A percentile compares a stretch with the other conserved stretches of the same genome.
Evolutionary conservation across 257 asterid genomes (phyloP).

Genomic region (Agastache rugosa): DNA sequence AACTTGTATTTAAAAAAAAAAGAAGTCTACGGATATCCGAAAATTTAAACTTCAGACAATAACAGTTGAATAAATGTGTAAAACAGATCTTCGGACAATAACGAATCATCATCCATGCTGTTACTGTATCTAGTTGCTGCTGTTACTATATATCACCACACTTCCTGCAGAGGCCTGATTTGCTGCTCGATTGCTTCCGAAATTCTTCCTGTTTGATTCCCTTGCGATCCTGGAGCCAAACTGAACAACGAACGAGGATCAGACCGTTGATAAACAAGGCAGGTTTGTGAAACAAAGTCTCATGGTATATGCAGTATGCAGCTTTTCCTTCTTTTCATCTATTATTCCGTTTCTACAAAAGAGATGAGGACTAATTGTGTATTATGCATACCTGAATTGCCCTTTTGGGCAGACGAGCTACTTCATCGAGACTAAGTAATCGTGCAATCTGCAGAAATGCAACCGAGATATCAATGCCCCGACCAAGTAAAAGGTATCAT

Average conservation of each 20-base stretch:
- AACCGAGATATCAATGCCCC: not conserved
- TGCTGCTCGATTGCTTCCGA: slow-evolving; percentile 97
- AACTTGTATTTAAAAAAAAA: no score
- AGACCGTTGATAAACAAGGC: not conserved
- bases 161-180: slow-evolving; percentile 97
- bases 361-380: no score
- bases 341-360: not conserved
- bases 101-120: not conserved
- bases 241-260: slow-evolving; percentile 40
- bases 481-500: not conserved
- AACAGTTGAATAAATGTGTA: not conserved
- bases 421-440: slow-evolving; percentile 77
- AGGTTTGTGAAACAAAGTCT: not conserved
- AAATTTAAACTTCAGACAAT: no score
- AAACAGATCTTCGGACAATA: not conserved
- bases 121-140: slow-evolving; percentile 11
- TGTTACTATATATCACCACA: slow-evolving; percentile 54
- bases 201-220: slow-evolving; percentile 84
- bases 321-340: not conserved
- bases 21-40: no score
- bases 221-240: slow-evolving; percentile 94
- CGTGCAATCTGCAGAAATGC: slow-evolving; percentile 68
- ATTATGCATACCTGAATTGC: slow-evolving; percentile 77
- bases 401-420: slow-evolving; percentile 83
- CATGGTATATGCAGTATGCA: not conserved